Evolutionary conservation across 2,329 filamentous ascomycete genomes (phyloP).

Genomic region (Leptographium wingfieldii): DNA sequence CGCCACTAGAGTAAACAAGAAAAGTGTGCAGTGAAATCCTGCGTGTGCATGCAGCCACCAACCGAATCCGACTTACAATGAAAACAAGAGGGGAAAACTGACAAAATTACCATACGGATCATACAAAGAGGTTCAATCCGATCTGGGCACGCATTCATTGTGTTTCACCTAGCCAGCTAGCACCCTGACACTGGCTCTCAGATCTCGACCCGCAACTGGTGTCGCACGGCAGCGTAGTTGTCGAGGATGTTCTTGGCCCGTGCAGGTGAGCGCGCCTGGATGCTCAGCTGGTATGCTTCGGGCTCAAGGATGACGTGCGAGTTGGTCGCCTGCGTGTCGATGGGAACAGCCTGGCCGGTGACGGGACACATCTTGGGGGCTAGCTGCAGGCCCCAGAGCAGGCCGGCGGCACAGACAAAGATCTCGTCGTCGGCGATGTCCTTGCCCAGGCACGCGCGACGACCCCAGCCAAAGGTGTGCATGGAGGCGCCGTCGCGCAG

Average conservation of each 20-base stretch:
- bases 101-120: no score
- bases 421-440: conserved; percentile 49
- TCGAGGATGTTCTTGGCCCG: conserved; percentile 25
- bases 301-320: conserved; percentile 41
- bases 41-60: no score
- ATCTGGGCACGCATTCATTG: no score
- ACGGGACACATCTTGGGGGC: conserved; percentile 25
- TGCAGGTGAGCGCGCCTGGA: conserved; percentile 28
- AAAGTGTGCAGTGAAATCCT: no score
- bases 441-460: conserved; percentile 49
- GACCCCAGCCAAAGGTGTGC: conserved; percentile 53
- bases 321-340: conserved; percentile 37
- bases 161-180: no score
- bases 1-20: no score
- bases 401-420: conserved; percentile 33
- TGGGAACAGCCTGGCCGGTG: conserved; percentile 29
- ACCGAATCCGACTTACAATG: no score
- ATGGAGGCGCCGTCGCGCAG: conserved; percentile 45
- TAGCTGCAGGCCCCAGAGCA: conserved; percentile 38
- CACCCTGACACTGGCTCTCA: background rate
- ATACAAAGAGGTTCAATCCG: no score
- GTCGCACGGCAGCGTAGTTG: conserved; percentile 22
- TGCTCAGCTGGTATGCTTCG: conserved; percentile 30
- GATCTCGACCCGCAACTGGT: conserved; percentile 17
- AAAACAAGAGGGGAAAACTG: no score